Percentiles rank a stretch among this genome's conserved stretches.
phyloP scores from a whole-genome alignment of 2,329 filamentous ascomycete species.

The Epichloe sibirici region DNA sequence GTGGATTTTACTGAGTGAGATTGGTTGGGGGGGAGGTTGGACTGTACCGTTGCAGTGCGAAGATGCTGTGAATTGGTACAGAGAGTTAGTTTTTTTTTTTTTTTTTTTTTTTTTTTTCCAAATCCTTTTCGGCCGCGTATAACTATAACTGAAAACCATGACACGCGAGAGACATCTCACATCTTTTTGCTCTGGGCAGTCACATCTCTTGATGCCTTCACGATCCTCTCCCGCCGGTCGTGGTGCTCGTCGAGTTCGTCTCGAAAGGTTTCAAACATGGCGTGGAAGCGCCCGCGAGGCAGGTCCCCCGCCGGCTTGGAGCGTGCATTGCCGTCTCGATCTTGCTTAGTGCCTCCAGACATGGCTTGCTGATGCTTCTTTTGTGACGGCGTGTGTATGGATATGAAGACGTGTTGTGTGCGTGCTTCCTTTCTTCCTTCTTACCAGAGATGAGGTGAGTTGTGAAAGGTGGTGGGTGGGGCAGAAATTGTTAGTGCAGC shows the following conservation, averaged over 20 bases:
- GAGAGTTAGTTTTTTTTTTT: too few relatives aligned
- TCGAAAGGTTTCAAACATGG: conserved; percentile 79
- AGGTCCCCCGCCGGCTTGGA: conserved; percentile 25
- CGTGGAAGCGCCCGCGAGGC: conserved; percentile 37
- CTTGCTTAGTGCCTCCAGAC: conserved; percentile 38
- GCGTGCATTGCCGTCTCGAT: conserved; percentile 36
- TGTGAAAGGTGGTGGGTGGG: neutral
- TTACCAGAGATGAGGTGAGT: neutral
- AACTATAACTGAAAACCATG: too few relatives aligned
- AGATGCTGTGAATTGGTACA: conserved; percentile 19
- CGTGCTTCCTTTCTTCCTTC: neutral
- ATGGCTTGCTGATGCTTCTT: conserved; percentile 8
- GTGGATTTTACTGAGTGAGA: neutral
- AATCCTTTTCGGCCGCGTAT: neutral
- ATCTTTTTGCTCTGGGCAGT: conserved; percentile 96
- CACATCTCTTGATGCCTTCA: conserved; percentile 85
- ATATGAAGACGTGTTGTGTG: neutral
- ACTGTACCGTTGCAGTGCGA: conserved; percentile 26
- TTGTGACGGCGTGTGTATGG: neutral
- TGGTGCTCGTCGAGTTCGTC: conserved; percentile 88
- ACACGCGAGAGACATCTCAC: conserved; percentile 33
- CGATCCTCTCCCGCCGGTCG: conserved; percentile 77
- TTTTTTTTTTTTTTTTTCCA: too few relatives aligned
- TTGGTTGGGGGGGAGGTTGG: neutral
- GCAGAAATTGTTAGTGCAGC: neutral